A percentile compares a stretch with the other conserved stretches of the same genome.
Conservation (phyloP, 2,329 filamentous ascomycete genomes). For the Fusarium cyanostomum region DNA sequence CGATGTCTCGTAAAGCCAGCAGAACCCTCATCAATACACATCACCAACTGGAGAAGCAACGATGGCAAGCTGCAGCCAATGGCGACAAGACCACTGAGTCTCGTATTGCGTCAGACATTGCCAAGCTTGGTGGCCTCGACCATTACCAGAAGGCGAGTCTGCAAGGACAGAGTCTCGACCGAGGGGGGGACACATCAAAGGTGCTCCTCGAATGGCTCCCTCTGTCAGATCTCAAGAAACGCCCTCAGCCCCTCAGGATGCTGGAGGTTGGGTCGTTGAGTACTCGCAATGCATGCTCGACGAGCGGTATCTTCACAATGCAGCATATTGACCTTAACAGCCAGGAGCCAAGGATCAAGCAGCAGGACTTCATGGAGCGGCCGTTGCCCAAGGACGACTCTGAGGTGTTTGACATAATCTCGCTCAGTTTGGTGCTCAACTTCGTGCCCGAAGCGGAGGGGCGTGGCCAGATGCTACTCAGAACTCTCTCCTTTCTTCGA, state of each 20-base stretch:
- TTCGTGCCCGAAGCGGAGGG: constrained; percentile 82
- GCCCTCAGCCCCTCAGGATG: constrained; percentile 62
- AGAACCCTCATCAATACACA: constrained; percentile 72
- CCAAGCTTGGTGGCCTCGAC: constrained; percentile 67
- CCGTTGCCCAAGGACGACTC: constrained; percentile 71
- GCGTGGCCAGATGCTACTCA: constrained; percentile 85
- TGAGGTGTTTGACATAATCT: constrained; percentile 87
- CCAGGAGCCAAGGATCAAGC: constrained; percentile 79
- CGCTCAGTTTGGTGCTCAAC: constrained; percentile 91
- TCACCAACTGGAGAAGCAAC: constrained; percentile 71
- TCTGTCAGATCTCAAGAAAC: constrained; percentile 40
- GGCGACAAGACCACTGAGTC: constrained; percentile 61
- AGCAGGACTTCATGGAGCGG: constrained; percentile 94
- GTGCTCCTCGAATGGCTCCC: constrained; percentile 71
- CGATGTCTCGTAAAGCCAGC: constrained; percentile 72
- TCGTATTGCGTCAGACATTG: constrained; percentile 62
- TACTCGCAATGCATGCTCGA: constrained; percentile 84
- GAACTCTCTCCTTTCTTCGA: constrained; percentile 76
- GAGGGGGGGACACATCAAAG: constrained; percentile 73
- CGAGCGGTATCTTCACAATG: constrained; percentile 74
- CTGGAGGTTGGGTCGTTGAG: constrained; percentile 92
- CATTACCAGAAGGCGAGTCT: constrained; percentile 74
- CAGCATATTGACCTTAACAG: constrained; percentile 91
- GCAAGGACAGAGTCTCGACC: constrained; percentile 72
- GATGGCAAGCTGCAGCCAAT: constrained; percentile 61